Conservation (phyloP, 768 basidiomycete genomes). For the Lepiota venenata region DNA sequence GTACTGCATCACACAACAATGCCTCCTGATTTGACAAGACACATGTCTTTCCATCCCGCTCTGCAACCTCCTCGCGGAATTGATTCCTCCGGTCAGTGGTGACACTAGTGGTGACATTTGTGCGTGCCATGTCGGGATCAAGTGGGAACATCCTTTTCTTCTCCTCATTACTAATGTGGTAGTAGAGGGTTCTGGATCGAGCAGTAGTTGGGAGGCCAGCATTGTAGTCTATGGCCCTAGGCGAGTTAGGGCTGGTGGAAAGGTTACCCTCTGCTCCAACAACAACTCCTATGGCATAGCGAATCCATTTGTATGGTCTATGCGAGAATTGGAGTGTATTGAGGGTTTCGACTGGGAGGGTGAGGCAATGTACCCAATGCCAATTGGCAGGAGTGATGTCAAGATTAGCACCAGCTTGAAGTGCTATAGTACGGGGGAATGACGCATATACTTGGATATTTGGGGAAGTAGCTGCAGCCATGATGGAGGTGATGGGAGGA, state of each 20-base stretch:
- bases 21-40: slow-evolving; percentile 9
- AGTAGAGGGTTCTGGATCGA: slow-evolving; percentile 14
- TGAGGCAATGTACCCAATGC: slow-evolving; percentile 5
- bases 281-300: slow-evolving; percentile 19
- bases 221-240: not conserved
- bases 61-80: slow-evolving; percentile 12
- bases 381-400: slow-evolving; percentile 7
- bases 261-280: slow-evolving; percentile 18
- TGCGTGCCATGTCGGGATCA: slow-evolving; percentile 13
- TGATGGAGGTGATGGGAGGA: no score
- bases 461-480: no score
- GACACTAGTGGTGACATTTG: slow-evolving; percentile 15
- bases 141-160: slow-evolving; percentile 17
- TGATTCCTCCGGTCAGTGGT: slow-evolving; percentile 11
- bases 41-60: slow-evolving; percentile 16
- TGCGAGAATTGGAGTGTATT: slow-evolving; percentile 13
- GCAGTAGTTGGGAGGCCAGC: not conserved
- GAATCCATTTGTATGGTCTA: slow-evolving; percentile 19
- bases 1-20: slow-evolving; percentile 14
- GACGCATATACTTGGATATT: slow-evolving; percentile 1
- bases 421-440: slow-evolving; percentile 7
- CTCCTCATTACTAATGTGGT: slow-evolving; percentile 16
- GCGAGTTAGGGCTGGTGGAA: slow-evolving; percentile 9
- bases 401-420: not conserved
- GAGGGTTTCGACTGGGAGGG: not conserved